Evolutionary conservation across 768 basidiomycete species (phyloP).

Genomic region (Lactarius deliciosus): DNA sequence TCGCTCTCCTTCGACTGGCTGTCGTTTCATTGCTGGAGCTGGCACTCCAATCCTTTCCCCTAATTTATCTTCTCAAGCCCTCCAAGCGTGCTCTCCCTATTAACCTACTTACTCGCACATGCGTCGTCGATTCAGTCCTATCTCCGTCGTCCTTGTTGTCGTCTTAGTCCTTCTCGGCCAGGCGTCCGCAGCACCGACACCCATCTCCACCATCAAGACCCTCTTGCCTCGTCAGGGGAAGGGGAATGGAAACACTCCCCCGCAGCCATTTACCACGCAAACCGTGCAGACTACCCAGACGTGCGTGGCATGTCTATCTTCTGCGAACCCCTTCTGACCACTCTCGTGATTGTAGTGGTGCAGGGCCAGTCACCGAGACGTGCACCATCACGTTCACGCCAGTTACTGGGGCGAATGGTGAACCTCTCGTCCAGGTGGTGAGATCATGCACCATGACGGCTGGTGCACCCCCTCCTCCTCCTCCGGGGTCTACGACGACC

Average conservation of each 20-base stretch:
- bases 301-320: slow-evolving; percentile 37
- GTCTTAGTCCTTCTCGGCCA: slow-evolving; percentile 9
- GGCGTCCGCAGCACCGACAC: slow-evolving; percentile 12
- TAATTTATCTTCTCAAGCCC: slow-evolving; percentile 27
- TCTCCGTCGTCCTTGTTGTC: slow-evolving; percentile 7
- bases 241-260: slow-evolving; percentile 31
- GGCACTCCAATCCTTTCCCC: slow-evolving; percentile 39
- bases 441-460: slow-evolving; percentile 34
- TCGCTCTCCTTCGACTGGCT: slow-evolving; percentile 29
- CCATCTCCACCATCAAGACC: background rate
- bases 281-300: slow-evolving; percentile 41
- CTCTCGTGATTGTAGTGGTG: slow-evolving; percentile 23
- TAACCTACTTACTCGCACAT: slow-evolving; percentile 30
- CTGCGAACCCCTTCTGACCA: background rate
- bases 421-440: slow-evolving; percentile 37
- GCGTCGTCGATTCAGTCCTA: slow-evolving; percentile 29
- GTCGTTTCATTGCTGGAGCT: slow-evolving; percentile 39
- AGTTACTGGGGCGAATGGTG: slow-evolving; percentile 34
- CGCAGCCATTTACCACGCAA: slow-evolving; percentile 39
- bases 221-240: slow-evolving; percentile 28
- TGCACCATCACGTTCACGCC: slow-evolving; percentile 41
- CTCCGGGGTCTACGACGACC: background rate
- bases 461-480: slow-evolving; percentile 5
- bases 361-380: slow-evolving; percentile 38
- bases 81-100: slow-evolving; percentile 23